These are phyloP conservation scores for Recurvomyces mirabilis DNA, from an alignment of 495 filamentous ascomycete genomes.

Conservation along the genomic window DNA sequence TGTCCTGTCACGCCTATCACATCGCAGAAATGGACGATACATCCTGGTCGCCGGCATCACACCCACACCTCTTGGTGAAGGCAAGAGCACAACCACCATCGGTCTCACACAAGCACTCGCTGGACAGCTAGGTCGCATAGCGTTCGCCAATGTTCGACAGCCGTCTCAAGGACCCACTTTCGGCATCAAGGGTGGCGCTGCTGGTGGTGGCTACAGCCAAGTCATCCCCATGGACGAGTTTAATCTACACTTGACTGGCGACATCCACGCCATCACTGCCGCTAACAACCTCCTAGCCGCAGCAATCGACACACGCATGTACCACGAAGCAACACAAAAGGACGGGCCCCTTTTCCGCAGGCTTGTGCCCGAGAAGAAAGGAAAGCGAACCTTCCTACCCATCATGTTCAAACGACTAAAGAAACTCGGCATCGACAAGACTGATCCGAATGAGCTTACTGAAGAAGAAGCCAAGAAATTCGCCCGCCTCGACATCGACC, in stretches of 20 bases:
- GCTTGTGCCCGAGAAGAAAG: slow-evolving; percentile 80
- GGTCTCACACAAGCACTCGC: slow-evolving; percentile 90
- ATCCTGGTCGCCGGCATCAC: slow-evolving; percentile 91
- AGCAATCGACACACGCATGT: slow-evolving; percentile 95
- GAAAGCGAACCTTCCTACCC: slow-evolving; percentile 72
- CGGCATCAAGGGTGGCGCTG: slow-evolving; percentile 95
- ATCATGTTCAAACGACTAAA: slow-evolving; percentile 85
- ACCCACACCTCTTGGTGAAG: slow-evolving; percentile 93
- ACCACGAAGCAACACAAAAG: slow-evolving; percentile 91
- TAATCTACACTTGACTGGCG: slow-evolving; percentile 93
- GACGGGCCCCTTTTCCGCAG: slow-evolving; percentile 81
- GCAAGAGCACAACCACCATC: slow-evolving; percentile 97
- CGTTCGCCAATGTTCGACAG: slow-evolving; percentile 93
- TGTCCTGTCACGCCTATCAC: slow-evolving; percentile 68
- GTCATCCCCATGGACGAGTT: slow-evolving; percentile 99
- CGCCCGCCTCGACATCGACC: slow-evolving; percentile 88
- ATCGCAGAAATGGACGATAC: slow-evolving; percentile 81
- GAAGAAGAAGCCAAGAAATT: slow-evolving; percentile 80
- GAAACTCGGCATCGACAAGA: slow-evolving; percentile 93
- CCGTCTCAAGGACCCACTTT: slow-evolving; percentile 96
- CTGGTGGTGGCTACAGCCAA: slow-evolving; percentile 94
- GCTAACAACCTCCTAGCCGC: slow-evolving; percentile 98
- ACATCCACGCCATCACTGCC: slow-evolving; percentile 94
- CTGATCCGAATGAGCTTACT: slow-evolving; percentile 77
- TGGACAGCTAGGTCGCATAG: slow-evolving; percentile 73